Base-by-base conservation (phyloP, 2,329 filamentous ascomycete species). In the Colletotrichum sp. region DNA sequence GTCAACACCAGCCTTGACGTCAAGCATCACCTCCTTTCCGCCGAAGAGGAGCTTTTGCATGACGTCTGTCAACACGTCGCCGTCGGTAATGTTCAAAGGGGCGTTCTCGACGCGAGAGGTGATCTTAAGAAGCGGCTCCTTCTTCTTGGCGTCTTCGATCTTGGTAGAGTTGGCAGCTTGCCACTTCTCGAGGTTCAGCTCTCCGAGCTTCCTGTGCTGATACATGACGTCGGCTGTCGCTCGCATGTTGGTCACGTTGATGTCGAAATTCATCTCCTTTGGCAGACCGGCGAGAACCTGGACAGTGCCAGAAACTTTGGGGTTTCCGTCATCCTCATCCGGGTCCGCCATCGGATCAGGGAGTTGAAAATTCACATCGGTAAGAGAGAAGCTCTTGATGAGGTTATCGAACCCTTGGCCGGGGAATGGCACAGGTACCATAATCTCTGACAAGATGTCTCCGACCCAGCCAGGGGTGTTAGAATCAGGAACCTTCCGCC, bases 361-460 rank as follows among this genome's bases (percentile, higher is more conserved):
- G 62, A 99, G 87, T 65, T 91, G 92, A 83, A 99, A 98, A 80
- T 98, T 92, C 55, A 98, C 95, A 81, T 98, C 91, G 3, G 93
- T 92, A 78, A 99, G 87, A 26, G 95, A 94, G 82, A 99, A 98
- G 79, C 97, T 96, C 79, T 93, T 94, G 82, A 99, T 94, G 18
- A 98, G 87, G 78, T 94, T 93, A 78, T 96, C 95, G 80, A 98
- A 93, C 0, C 93, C 93, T 75, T 93, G 92, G 7, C 95, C 95
- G 0, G 95, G 95, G 77, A 99, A 94, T 8, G 95, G 94, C 8
- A 99, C 88, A 5, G 96, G 96, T 1, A 99, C 89, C 0, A 93
- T 96, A 68, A 99, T 91, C 79, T 94, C 95, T 62, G 93, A 92
- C 49, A 99, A 87, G 26, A 99, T 89, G 68, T 96, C 92, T 16